Conservation (phyloP, 1,139 yeast genomes). For the Candida tropicalis region DNA sequence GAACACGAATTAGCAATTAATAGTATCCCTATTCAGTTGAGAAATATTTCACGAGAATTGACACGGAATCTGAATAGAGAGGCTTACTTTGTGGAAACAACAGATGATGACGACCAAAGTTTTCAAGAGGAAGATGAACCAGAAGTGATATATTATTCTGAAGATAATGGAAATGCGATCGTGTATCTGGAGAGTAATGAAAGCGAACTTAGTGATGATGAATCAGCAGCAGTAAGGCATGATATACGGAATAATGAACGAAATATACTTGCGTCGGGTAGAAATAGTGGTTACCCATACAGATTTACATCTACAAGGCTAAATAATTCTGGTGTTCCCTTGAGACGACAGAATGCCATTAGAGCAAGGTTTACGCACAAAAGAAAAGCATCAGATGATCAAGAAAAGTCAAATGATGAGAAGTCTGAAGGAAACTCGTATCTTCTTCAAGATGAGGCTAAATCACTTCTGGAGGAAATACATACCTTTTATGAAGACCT, state of each 20-base stretch:
- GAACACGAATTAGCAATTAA: conserved; percentile 10
- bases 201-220: conserved; percentile 14
- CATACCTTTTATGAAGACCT: conserved; percentile 6
- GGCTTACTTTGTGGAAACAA: conserved; percentile 12
- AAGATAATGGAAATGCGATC: conserved; percentile 8
- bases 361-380: conserved; percentile 14
- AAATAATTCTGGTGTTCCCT: conserved; percentile 15
- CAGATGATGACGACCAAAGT: conserved; percentile 18
- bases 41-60: conserved; percentile 16
- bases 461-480: conserved; percentile 16
- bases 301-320: conserved; percentile 3
- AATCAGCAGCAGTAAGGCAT: conserved; percentile 16
- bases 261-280: conserved; percentile 31
- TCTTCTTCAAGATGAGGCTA: conserved; percentile 15
- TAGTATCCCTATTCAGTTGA: conserved; percentile 16
- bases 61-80: conserved; percentile 13
- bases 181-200: conserved; percentile 11
- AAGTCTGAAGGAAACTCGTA: conserved; percentile 4
- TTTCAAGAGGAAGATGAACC: conserved; percentile 15
- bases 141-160: conserved; percentile 9
- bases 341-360: conserved; percentile 26
- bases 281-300: conserved; percentile 15
- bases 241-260: conserved; percentile 25
- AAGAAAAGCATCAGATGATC: conserved; percentile 4
- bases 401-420: background rate